Conservation (phyloP, 2,329 filamentous ascomycete genomes). For the Pseudogymnoascus sp. region DNA sequence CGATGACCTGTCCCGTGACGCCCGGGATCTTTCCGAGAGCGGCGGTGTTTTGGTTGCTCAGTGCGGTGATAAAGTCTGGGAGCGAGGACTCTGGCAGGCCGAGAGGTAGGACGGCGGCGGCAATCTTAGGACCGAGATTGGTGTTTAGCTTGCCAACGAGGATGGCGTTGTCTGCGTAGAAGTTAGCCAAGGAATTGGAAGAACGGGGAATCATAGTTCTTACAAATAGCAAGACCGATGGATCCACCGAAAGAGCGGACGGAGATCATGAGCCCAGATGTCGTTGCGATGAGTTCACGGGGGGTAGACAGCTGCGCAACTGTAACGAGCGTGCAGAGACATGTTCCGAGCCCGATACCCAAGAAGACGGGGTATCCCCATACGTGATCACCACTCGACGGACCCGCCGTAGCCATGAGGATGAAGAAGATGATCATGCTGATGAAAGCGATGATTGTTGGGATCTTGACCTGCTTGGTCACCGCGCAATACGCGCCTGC, state of each 20-base stretch:
- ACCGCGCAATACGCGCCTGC: constrained; percentile 23
- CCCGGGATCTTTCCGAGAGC: constrained; percentile 25
- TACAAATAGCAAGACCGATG: constrained; percentile 39
- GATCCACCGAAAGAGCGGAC: constrained; percentile 39
- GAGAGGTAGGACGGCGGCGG: constrained; percentile 25
- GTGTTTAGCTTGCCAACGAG: constrained; percentile 26
- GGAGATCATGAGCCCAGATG: constrained; percentile 31
- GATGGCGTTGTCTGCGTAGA: constrained; percentile 24
- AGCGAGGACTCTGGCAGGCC: constrained; percentile 25
- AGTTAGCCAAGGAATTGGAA: background rate
- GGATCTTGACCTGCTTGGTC: constrained; percentile 25
- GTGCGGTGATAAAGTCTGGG: constrained; percentile 23
- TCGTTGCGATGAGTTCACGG: constrained; percentile 29
- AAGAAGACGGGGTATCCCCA: constrained; percentile 35
- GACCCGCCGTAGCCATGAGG: constrained; percentile 30
- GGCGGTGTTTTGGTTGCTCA: constrained; percentile 24
- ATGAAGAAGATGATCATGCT: constrained; percentile 30
- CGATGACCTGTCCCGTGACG: constrained; percentile 26
- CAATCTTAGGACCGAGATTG: constrained; percentile 28
- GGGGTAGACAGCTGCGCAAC: constrained; percentile 34
- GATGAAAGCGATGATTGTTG: constrained; percentile 24
- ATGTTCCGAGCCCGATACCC: constrained; percentile 31
- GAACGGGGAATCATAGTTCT: background rate
- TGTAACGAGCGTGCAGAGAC: constrained; percentile 31
- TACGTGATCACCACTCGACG: constrained; percentile 19